Evolutionary conservation across 345 rosid genomes (phyloP), one percentile per base, ranked within the genome.

Genomic region (Eucalyptus sideroxylon): DNA sequence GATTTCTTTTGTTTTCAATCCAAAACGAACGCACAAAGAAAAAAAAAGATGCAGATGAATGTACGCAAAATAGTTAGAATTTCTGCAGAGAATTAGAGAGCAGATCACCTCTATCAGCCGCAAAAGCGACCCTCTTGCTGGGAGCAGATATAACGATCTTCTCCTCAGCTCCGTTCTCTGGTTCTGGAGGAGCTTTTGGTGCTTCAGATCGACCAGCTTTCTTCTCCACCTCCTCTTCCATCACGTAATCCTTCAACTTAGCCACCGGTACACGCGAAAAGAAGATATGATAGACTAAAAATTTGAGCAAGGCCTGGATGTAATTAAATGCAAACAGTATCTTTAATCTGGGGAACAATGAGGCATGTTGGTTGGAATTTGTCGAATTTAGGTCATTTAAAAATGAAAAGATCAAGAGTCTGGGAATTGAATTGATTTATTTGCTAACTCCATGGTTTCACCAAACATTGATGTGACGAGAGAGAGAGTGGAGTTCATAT

Each of bases 221-320:
- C 86, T 49, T 86, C 87, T 90, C 62, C 50, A 88, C 92, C 88
- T 90, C 92, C 87, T 92, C 93, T 21, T 87, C 94, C 95, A 93
- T 92, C 45, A 92, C 88, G 88, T 86, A 90, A 23, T 90, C 91
- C 90, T 91, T 86, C 67, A 93, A 80, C 89, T 91, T 91, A 88
- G 91, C 90, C 89, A 89, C 90, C 30, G 89, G 55, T 30, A 67
- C 62, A 13, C 65, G 6, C 85, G 47, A 21, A 40, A 77, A 40
- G 9, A 11, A 77, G 30, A 77, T 21, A 40, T 37, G 40, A 77
- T 40, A 77, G 44, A 37, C 47, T 21, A 40, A 24, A 77, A 40
- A 23, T 34, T 8, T 40, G 62, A 86, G 27, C 16, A 21, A 49
- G 88, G 55, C 24, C 55, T 13, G 50, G 31, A 26, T 53, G 87